These are phyloP conservation scores for Rhizopogon vesiculosus DNA, from an alignment of 768 basidiomycete genomes.

Conservation along the genomic window DNA sequence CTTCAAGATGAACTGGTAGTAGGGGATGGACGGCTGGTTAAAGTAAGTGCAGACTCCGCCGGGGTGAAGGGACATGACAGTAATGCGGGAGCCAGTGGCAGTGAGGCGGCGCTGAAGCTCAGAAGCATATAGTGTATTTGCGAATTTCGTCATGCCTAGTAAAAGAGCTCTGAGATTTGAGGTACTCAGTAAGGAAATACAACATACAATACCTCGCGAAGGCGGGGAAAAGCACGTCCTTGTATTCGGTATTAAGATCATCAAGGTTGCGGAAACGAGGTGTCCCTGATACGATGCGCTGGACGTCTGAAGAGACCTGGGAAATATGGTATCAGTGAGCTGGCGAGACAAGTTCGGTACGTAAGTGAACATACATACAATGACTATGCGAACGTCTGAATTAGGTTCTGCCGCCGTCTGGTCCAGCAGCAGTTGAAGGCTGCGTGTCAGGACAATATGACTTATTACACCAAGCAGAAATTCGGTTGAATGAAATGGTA, in stretches of 20 bases:
- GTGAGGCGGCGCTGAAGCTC: slow-evolving; percentile 46
- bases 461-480: slow-evolving; percentile 38
- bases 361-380: slow-evolving; percentile 34
- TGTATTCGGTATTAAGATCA: slow-evolving; percentile 33
- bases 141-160: slow-evolving; percentile 48
- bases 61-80: slow-evolving; percentile 24
- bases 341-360: not conserved
- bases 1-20: slow-evolving; percentile 15
- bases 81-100: slow-evolving; percentile 22
- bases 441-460: slow-evolving; percentile 51
- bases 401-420: slow-evolving; percentile 42
- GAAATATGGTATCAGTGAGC: not conserved
- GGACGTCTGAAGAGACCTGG: slow-evolving; percentile 30
- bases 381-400: slow-evolving; percentile 58
- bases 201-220: slow-evolving; percentile 30
- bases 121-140: slow-evolving; percentile 45
- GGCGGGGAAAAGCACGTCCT: slow-evolving; percentile 8
- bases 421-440: slow-evolving; percentile 47
- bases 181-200: too few species aligned
- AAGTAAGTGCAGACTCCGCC: slow-evolving; percentile 28
- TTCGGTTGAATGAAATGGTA: not conserved
- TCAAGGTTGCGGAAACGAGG: slow-evolving; percentile 26
- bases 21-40: not conserved
- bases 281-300: slow-evolving; percentile 16
- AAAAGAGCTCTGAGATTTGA: not conserved